Base-by-base conservation (phyloP, 352 stramenopile genomes). In the Chrysophaeum taylorii region DNA sequence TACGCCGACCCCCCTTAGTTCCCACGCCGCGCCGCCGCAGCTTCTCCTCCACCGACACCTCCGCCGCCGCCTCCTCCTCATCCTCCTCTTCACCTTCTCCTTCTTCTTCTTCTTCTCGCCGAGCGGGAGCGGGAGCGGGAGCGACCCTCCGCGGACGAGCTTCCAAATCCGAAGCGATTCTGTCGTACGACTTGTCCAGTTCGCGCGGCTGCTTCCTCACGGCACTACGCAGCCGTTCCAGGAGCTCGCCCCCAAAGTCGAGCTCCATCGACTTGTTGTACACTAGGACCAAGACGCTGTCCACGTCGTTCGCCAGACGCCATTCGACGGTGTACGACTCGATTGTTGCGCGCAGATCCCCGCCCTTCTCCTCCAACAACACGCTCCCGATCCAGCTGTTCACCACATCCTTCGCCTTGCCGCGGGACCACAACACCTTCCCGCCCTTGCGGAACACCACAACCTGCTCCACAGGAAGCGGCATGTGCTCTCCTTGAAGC, bases 251-350 rank as follows among this genome's bases (percentile, higher is more conserved):
- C 36, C 93, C 85, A 78, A 94, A 96, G 50, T 91, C 78, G 64
- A 94, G 79, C 74, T 93, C 85, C 63, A 94, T 72, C 60, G 92
- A 90, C 73, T 90, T 92, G 75, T 95, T 87, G 72, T 93, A 94
- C 2, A 94, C 87, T 53, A 92, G 86, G 43, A 94, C 89, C 64
- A 94, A 93, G 27, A 96, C 88, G 42, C 94, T 68, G 64, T 92
- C 87, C 38, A 92, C 78, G 74, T 94, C 92, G 82, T 95, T 95
- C 78, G 91, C 87, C 53, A 94, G 91, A 41, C 81, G 81, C 87
- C 88, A 95, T 68, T 94, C 88, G 82, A 94, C 87, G 39, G 81
- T 82, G 80, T 95, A 94, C 35, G 89, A 85, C 66, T 83, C 79
- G 50, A 89, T 84, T 78, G 92, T 92, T 70, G 87, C 87, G 73